Evolutionary conservation across 805 yeast species (phyloP), one percentile per base, ranked within the genome.

Genomic region (Candida maltosa): DNA sequence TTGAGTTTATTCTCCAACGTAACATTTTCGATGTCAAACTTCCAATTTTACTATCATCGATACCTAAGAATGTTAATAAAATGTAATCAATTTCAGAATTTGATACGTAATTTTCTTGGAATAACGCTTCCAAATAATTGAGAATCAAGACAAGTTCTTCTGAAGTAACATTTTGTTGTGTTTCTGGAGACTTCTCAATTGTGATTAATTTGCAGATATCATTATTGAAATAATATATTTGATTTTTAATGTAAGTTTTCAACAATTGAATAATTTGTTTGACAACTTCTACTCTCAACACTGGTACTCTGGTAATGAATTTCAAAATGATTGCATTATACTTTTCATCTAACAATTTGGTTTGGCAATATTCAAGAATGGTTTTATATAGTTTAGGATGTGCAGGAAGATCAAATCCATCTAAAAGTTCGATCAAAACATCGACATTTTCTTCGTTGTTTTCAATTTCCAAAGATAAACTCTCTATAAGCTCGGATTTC

Each of bases 1-100:
- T 58, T 1, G 47, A 38, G 2, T 46, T 35, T 18, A 70, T 62
- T 56, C 78, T 71, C 87, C 87, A 82, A 41, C 80, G 69, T 12
- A 78, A 48, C 0, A 70, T 38, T 26, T 62, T 65, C 1, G 73
- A 60, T 0, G 72, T 62, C 3, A 45, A 36, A 1, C 54, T 36
- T 0, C 76, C 56, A 3, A 75, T 47, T 2, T 44, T 48, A 5
- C 60, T 66, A 16, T 69, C 73, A 20, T 60, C 62, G 22, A 56
- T 45, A 0, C 70, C 58, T 14, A 73, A 41, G 21, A 58, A 61
- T n/a, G 58, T 29, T 9, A 63, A 48, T 7, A 68, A 46, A 6
- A 65, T 29, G 10, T 35, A 16, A 35, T 56, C 62, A 12, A 46
- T 19, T 31, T 29, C 26, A 9, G 24, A 6, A 16, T 9, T 9